Percentiles rank a stretch among this genome's conserved stretches.
Conservation (phyloP, 768 basidiomycete genomes). For the Dictyophora rubrovolvata region DNA sequence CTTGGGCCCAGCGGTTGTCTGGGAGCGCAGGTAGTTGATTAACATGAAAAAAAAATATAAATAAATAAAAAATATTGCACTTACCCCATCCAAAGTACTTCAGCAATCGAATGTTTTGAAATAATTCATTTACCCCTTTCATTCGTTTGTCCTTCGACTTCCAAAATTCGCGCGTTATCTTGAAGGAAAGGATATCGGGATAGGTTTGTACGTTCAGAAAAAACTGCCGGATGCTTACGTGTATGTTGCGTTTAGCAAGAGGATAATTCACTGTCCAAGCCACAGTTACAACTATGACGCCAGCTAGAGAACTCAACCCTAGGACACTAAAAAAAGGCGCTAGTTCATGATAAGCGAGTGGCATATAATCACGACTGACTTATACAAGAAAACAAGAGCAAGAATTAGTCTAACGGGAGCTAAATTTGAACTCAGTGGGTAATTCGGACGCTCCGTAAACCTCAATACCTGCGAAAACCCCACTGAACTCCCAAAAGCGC, state of each 20-base stretch:
- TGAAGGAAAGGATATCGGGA: constrained; percentile 7
- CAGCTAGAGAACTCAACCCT: constrained; percentile 70
- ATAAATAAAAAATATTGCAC: constrained; percentile 10
- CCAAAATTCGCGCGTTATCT: constrained; percentile 50
- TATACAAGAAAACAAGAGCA: constrained; percentile 61
- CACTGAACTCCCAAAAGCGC: constrained; percentile 65
- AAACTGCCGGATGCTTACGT: constrained; percentile 28
- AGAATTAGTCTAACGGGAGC: constrained; percentile 57
- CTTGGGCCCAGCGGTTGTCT: constrained; percentile 54
- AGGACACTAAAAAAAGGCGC: constrained; percentile 37
- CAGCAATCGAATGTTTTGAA: constrained; percentile 63
- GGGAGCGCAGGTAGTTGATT: not conserved
- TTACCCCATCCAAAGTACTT: constrained; percentile 73
- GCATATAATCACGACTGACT: constrained; percentile 26
- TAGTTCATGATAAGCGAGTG: not conserved
- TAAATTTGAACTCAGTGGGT: not conserved
- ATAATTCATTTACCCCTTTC: constrained; percentile 63
- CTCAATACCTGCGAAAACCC: constrained; percentile 31
- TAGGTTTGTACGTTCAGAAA: not conserved
- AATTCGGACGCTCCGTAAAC: not conserved
- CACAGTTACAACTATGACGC: constrained; percentile 52
- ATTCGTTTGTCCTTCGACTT: constrained; percentile 60
- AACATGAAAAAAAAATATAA: not conserved
- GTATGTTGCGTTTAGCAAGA: constrained; percentile 54
- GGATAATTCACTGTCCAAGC: constrained; percentile 59